Evolutionary conservation across 2,329 filamentous ascomycete genomes (phyloP).

Genomic region (Nigrospora sphaerica): DNA sequence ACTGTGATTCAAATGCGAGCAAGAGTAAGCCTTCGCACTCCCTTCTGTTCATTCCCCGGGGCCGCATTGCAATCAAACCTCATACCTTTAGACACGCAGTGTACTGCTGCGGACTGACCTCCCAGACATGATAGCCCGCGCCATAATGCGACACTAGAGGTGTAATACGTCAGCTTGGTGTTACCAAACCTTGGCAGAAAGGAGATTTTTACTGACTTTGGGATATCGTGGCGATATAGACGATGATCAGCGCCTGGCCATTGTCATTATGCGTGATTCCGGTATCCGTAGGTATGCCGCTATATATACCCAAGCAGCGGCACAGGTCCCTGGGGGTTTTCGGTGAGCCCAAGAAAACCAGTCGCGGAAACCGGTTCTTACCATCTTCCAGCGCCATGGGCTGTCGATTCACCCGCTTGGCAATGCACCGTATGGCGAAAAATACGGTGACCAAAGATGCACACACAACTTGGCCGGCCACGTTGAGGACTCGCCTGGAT

Average conservation of each 20-base stretch:
- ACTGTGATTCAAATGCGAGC: conserved; percentile 4
- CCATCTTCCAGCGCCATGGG: no score
- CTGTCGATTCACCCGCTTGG: no score
- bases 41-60: background rate
- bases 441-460: no score
- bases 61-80: no score
- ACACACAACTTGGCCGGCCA: no score
- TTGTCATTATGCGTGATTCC: background rate
- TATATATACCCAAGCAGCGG: conserved; percentile 7
- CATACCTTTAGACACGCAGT: no score
- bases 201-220: background rate
- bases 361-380: no score
- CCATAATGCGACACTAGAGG: conserved; percentile 13
- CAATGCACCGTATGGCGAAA: no score
- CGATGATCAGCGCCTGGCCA: background rate
- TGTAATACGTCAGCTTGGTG: background rate
- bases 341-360: no score
- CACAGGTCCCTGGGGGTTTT: conserved; percentile 5
- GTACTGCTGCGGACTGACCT: conserved; percentile 6
- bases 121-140: conserved; percentile 14
- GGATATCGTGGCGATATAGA: conserved; percentile 3
- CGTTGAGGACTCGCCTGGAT: no score
- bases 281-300: background rate
- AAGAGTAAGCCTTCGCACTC: conserved; percentile 3
- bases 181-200: background rate